Evolutionary conservation across 2,329 filamentous ascomycete genomes (phyloP), one percentile per base, ranked within the genome.

Genomic region (Aspergillus fijiensis): DNA sequence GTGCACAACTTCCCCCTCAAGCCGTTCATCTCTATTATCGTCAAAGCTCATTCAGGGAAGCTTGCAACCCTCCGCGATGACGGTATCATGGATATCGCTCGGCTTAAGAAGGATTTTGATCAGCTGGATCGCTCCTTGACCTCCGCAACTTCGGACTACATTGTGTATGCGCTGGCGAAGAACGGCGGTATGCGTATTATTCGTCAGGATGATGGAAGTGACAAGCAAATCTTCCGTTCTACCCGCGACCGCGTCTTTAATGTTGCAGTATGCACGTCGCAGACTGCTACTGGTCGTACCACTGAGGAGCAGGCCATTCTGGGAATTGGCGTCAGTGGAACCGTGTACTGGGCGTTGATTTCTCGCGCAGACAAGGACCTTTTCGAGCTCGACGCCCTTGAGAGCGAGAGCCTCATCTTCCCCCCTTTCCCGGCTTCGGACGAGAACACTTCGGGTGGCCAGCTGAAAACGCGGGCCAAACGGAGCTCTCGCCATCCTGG

Each of bases 1-100:
- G 93, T 98, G 51, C 95, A 91, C 80, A 96, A 96, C 76, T 96
- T 99, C 75, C 95, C 95, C 16, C 92, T 99, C 89, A 91, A 90
- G 76, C 95, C 95, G 4, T 99, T 96, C 83, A 93, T 96, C 65
- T 90, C 93, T 21, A 95, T 99, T 72, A 87, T 86, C 12, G 85
- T 98, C 68, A 77, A 77, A 55, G 63, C 73, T 21, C 64, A 69
- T 55, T 52, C 70, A 45, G 68, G 67, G 75, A 83, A 70, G 72
- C 76, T 77, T 81, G 86, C 73, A 81, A 86, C 60, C 75, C 82
- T 98, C 74, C 88, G 89, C 42, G 87, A 91, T 59, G 89, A 94
- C 66, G 85, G 89, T 49, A 88, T 96, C 69, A 90, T 96, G 82
- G 92, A 96, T 68, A 95, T 99, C 72, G 94, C 95, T 55, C 87